Conservation (phyloP, 352 stramenopile genomes). For the Pythium sukuiense region DNA sequence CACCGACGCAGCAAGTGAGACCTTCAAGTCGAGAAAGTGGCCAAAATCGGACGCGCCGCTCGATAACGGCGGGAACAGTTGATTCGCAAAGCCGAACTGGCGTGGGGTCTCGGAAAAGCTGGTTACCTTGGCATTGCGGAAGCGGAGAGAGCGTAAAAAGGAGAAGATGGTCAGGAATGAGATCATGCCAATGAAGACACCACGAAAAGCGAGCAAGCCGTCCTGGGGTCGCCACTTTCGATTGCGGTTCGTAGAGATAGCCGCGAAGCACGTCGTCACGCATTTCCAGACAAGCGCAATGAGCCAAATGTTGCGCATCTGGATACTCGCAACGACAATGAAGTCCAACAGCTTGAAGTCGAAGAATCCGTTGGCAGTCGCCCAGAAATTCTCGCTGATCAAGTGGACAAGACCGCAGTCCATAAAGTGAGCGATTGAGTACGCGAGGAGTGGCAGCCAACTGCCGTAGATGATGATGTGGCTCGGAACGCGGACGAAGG, state of each 20-base stretch:
- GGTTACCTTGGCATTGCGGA: slow-evolving; percentile 20
- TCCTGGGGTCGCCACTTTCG: neutral
- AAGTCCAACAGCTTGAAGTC: slow-evolving; percentile 25
- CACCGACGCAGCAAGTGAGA: neutral
- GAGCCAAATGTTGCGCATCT: slow-evolving; percentile 44
- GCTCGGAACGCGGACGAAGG: slow-evolving; percentile 44
- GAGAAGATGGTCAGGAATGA: slow-evolving; percentile 16
- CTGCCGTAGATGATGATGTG: slow-evolving; percentile 57
- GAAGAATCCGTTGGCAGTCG: slow-evolving; percentile 13
- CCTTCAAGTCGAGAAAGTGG: slow-evolving; percentile 10
- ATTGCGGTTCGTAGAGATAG: neutral
- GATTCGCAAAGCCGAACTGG: neutral
- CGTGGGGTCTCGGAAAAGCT: slow-evolving; percentile 7
- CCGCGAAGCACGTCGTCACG: neutral
- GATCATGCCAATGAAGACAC: slow-evolving; percentile 5
- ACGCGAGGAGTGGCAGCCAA: slow-evolving; percentile 38
- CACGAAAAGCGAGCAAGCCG: slow-evolving; percentile 20
- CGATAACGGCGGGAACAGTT: neutral
- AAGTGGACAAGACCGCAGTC: slow-evolving; percentile 37
- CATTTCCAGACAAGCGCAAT: slow-evolving; percentile 24
- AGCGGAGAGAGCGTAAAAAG: slow-evolving; percentile 6
- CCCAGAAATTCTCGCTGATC: neutral
- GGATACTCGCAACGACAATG: slow-evolving; percentile 24
- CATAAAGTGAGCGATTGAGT: slow-evolving; percentile 38
- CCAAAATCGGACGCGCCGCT: slow-evolving; percentile 10